Conservation (phyloP, 73 alveolate species). For the Paramecium primaurelia region DNA sequence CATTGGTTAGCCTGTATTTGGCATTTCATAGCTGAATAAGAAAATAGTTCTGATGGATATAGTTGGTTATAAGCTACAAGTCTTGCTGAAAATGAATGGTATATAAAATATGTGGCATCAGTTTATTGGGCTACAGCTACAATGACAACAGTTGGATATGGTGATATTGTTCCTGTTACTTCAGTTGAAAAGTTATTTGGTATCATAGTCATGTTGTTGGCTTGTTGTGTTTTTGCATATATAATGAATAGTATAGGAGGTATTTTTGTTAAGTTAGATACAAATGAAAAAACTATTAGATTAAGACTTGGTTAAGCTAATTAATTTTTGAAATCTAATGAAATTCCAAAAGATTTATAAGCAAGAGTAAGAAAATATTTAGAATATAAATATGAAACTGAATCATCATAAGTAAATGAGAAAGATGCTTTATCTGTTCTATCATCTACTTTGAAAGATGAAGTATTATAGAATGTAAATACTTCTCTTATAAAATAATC, state of each 20-base stretch:
- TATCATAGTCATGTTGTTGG: constrained; percentile 70
- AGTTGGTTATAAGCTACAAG: constrained; percentile 75
- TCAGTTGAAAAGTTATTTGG: constrained; percentile 67
- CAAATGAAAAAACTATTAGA: not conserved
- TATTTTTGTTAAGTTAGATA: constrained; percentile 46
- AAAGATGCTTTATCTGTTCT: constrained; percentile 6
- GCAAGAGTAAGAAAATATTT: constrained; percentile 70
- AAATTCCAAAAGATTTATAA: constrained; percentile 66
- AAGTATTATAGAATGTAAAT: not conserved
- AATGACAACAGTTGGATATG: constrained; percentile 91
- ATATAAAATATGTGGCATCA: constrained; percentile 59
- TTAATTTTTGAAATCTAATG: constrained; percentile 63
- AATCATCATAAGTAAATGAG: constrained; percentile 31
- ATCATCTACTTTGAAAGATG: not conserved
- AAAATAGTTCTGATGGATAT: constrained; percentile 46
- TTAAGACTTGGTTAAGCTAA: constrained; percentile 64
- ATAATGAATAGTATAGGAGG: constrained; percentile 72
- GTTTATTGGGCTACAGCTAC: constrained; percentile 81
- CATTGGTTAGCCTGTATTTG: constrained; percentile 91
- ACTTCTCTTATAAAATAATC: not conserved
- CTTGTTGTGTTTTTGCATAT: constrained; percentile 80
- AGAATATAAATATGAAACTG: constrained; percentile 62
- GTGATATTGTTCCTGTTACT: constrained; percentile 74
- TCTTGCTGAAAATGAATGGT: constrained; percentile 61
- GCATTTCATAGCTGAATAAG: constrained; percentile 68